Evolutionary conservation across 192 early-diverging fungal species (phyloP).

Genomic region (Mycoemilia scoparia): DNA sequence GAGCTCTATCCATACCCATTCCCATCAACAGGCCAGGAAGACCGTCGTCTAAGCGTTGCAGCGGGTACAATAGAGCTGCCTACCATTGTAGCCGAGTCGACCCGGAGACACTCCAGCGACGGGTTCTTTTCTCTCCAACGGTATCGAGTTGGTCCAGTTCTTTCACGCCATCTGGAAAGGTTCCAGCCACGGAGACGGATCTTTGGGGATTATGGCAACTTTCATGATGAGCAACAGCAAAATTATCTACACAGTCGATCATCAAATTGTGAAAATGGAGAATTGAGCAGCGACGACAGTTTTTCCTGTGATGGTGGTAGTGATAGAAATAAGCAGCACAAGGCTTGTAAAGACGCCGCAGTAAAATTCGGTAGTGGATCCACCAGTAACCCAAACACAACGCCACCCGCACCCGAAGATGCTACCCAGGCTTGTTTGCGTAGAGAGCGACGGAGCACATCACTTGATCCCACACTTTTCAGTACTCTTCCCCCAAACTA

Average conservation of each 20-base stretch:
- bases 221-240: neutral
- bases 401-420: too few relatives aligned
- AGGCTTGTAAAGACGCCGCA: too few relatives aligned
- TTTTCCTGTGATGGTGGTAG: too few relatives aligned
- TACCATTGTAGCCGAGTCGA: constrained; percentile 17
- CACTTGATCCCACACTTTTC: too few relatives aligned
- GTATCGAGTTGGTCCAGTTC: constrained; percentile 22
- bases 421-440: too few relatives aligned
- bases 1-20: constrained; percentile 6
- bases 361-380: too few relatives aligned
- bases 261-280: too few relatives aligned
- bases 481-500: too few relatives aligned
- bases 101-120: constrained; percentile 23
- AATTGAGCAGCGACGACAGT: too few relatives aligned
- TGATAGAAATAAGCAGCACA: too few relatives aligned
- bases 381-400: too few relatives aligned
- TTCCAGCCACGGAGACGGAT: constrained; percentile 8
- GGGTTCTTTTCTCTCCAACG: constrained; percentile 24
- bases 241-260: neutral
- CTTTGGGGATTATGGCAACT: neutral
- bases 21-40: constrained; percentile 9
- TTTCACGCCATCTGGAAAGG: constrained; percentile 25
- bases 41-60: constrained; percentile 24
- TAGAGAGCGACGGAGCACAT: neutral
- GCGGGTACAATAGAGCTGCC: constrained; percentile 31